phyloP scores from a whole-genome alignment of 108 stramenopile genomes.

The Nannochloropsis salina region DNA sequence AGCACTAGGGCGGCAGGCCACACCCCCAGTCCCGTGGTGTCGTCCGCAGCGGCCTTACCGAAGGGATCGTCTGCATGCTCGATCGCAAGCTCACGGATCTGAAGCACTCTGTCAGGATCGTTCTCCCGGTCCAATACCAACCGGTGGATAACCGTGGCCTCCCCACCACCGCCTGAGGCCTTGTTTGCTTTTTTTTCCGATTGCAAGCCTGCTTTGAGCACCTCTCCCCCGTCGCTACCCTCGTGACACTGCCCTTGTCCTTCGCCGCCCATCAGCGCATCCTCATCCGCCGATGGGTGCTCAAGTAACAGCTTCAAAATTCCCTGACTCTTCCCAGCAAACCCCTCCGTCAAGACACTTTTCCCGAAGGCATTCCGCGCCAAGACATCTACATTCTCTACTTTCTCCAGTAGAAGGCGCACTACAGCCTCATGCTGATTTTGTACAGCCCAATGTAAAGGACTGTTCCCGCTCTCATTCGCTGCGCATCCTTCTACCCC shows the following conservation, averaged over 20 bases:
- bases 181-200: neutral
- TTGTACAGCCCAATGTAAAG: conserved; percentile 17
- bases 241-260: neutral
- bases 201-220: neutral
- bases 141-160: neutral
- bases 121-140: neutral
- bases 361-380: conserved; percentile 7
- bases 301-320: neutral
- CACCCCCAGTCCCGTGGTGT: conserved; percentile 23
- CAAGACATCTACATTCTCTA: neutral
- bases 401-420: neutral
- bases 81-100: conserved; percentile 15
- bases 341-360: neutral
- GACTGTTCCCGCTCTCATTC: neutral
- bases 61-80: conserved; percentile 18
- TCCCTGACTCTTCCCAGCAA: neutral
- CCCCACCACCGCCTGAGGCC: neutral
- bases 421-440: neutral
- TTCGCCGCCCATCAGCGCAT: neutral
- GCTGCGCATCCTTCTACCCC: neutral
- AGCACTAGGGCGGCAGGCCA: conserved; percentile 21
- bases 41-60: conserved; percentile 10
- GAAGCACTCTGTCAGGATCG: neutral
- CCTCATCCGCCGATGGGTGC: neutral
- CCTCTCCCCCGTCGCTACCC: neutral